Conservation (phyloP, 1,284 basidiomycete genomes). For the Schizophyllum amplum region DNA sequence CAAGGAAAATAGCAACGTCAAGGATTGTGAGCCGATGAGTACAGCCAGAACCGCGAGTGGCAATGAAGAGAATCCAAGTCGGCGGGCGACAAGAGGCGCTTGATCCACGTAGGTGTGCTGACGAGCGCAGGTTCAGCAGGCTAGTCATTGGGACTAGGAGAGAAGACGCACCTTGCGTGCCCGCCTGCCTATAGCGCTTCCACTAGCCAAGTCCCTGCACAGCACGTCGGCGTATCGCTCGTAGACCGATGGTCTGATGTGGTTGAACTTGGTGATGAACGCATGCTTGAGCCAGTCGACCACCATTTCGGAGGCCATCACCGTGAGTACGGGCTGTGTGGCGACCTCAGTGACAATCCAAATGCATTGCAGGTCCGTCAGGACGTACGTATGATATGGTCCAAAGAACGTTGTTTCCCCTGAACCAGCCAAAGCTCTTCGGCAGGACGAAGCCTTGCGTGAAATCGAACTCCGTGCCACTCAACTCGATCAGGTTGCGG, state of each 20-base stretch:
- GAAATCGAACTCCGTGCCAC: slow-evolving; percentile 80
- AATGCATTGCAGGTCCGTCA: not conserved
- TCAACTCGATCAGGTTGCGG: slow-evolving; percentile 92
- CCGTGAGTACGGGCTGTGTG: slow-evolving; percentile 82
- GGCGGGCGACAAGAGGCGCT: slow-evolving; percentile 87
- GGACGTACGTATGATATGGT: slow-evolving; percentile 81
- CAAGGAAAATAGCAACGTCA: slow-evolving; percentile 51
- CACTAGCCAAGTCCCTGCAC: slow-evolving; percentile 87
- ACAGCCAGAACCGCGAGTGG: slow-evolving; percentile 91
- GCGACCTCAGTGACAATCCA: not conserved
- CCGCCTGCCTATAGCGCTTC: slow-evolving; percentile 60
- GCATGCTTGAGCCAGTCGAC: slow-evolving; percentile 99
- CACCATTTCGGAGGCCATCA: slow-evolving; percentile 86
- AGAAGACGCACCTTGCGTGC: slow-evolving; percentile 53
- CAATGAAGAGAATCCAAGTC: slow-evolving; percentile 89
- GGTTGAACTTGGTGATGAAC: slow-evolving; percentile 98
- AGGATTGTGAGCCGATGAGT: slow-evolving; percentile 79
- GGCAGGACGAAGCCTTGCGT: slow-evolving; percentile 66
- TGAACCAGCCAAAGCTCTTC: slow-evolving; percentile 78
- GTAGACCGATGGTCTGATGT: slow-evolving; percentile 92
- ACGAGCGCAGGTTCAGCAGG: slow-evolving; percentile 3
- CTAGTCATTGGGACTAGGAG: not conserved
- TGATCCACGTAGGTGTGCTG: slow-evolving; percentile 92
- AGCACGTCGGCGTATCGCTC: slow-evolving; percentile 95
- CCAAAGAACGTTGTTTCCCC: slow-evolving; percentile 63